Base-by-base conservation (phyloP, 805 yeast species). In the Kuraishia piskuri region DNA sequence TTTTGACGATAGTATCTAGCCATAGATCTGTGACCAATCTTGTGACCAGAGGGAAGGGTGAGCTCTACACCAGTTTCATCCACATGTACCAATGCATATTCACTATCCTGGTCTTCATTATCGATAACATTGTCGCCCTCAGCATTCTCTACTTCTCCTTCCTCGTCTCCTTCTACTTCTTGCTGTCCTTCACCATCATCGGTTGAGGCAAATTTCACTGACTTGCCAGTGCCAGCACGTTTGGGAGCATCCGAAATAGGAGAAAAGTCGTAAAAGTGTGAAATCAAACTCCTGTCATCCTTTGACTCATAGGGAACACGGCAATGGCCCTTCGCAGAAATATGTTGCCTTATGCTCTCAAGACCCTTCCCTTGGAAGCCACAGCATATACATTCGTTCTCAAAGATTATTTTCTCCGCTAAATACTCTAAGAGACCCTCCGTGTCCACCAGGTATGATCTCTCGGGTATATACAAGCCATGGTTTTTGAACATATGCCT, bases 11-110 rank as follows among this genome's bases (percentile, higher is more conserved):
- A 79, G 62, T 77, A 79, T 52, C 88, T 71, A 50, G 78, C 74
- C 66, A 84, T 72, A 1, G 86, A 72, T 55, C 96, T 74, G 65
- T 88, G 95, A 0, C 92, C 90, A 1, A 86, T 75, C 50, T 79
- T 76, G 5, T 80, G 67, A 0, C 96, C 96, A 7, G 83, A 75
- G 3, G 92, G 88, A 40, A 88, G 70, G 0, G 78, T 70, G 40
- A 88, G 65, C 59, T 83, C 87, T 19, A 75, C 74, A 3, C 87
- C 88, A 3, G 77, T 76, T 52, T 69, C 74, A 62, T 80, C 85
- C n/a, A 78, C 65, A 26, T 69, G 71, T 22, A 50, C 47, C 46
- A 49, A 44, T 2, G 46, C 10, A 20, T 49, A 40, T 46, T 51
- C 48, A 10, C 44, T 17, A n/a, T 45, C 53, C 6, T 20, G 48